These are phyloP conservation scores for Fusarium tuaranense DNA, from an alignment of 2,329 filamentous ascomycete genomes.

Conservation along the genomic window DNA sequence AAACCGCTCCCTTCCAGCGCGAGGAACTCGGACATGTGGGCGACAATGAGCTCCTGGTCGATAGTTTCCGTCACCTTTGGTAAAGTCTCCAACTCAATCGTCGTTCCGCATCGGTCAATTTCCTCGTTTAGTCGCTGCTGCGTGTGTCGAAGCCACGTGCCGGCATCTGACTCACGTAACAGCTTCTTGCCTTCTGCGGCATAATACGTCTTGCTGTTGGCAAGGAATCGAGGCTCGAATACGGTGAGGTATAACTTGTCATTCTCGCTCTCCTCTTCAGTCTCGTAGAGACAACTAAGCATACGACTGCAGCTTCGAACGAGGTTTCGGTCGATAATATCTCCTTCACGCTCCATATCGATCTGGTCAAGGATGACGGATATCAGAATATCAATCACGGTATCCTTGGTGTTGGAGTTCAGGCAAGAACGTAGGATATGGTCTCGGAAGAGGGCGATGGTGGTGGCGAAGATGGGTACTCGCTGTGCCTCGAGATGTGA, in stretches of 20 bases:
- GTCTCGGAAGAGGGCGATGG: constrained; percentile 90
- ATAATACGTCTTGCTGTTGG: constrained; percentile 80
- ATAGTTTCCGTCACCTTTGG: constrained; percentile 81
- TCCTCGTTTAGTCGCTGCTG: constrained; percentile 83
- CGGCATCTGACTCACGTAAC: constrained; percentile 82
- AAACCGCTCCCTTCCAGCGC: constrained; percentile 87
- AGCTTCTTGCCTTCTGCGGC: constrained; percentile 78
- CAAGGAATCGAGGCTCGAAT: constrained; percentile 84
- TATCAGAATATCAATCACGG: constrained; percentile 81
- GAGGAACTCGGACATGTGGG: constrained; percentile 84
- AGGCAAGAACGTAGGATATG: constrained; percentile 77
- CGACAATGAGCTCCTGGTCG: constrained; percentile 81
- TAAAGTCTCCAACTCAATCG: constrained; percentile 79
- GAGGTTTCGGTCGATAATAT: constrained; percentile 85
- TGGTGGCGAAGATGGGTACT: constrained; percentile 84
- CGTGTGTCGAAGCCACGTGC: constrained; percentile 83
- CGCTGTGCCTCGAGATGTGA: constrained; percentile 73
- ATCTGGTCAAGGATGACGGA: constrained; percentile 90
- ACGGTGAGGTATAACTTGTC: constrained; percentile 85
- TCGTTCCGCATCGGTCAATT: constrained; percentile 83
- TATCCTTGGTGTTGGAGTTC: constrained; percentile 56
- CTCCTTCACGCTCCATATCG: constrained; percentile 90
- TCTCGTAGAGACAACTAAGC: constrained; percentile 89
- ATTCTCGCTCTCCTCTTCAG: constrained; percentile 79
- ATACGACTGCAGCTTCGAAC: constrained; percentile 89